phyloP scores from a whole-genome alignment of 2,329 filamentous ascomycete species.

The Zelopaecilomyces penicillatus region DNA sequence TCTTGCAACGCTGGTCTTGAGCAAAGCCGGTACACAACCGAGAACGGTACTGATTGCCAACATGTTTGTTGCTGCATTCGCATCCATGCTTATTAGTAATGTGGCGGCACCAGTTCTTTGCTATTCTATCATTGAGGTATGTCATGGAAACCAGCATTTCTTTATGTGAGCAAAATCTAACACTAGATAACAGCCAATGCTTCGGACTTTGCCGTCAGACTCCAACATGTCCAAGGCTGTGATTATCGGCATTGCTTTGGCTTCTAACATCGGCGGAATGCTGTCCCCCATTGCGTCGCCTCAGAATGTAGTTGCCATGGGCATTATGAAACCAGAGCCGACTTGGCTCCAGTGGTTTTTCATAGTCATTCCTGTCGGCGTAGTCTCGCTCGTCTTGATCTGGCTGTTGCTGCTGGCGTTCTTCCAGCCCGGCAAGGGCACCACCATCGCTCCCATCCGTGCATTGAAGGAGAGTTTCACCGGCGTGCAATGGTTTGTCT shows the following conservation, averaged over 20 bases:
- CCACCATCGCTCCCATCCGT: slow-evolving; percentile 84
- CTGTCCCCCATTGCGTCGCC: slow-evolving; percentile 95
- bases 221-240: slow-evolving; percentile 92
- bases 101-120: slow-evolving; percentile 94
- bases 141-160: slow-evolving; percentile 13
- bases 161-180: background rate
- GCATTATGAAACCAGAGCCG: slow-evolving; percentile 87
- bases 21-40: slow-evolving; percentile 89
- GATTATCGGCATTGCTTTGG: slow-evolving; percentile 88
- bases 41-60: slow-evolving; percentile 87
- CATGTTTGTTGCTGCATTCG: slow-evolving; percentile 97
- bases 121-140: slow-evolving; percentile 90
- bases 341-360: slow-evolving; percentile 98
- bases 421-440: slow-evolving; percentile 78
- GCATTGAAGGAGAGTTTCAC: slow-evolving; percentile 83
- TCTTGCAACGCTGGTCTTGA: slow-evolving; percentile 90
- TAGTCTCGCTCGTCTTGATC: slow-evolving; percentile 79
- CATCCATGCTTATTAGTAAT: slow-evolving; percentile 99
- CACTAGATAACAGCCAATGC: slow-evolving; percentile 57
- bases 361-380: slow-evolving; percentile 83
- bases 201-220: slow-evolving; percentile 83
- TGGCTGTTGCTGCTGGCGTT: slow-evolving; percentile 79
- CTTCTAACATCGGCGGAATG: slow-evolving; percentile 93
- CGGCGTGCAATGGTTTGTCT: slow-evolving; percentile 88
- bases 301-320: slow-evolving; percentile 92